Evolutionary conservation across 257 asterid genomes (phyloP), one percentile per base, ranked within the genome.

Genomic region (Voacanga thouarsii): DNA sequence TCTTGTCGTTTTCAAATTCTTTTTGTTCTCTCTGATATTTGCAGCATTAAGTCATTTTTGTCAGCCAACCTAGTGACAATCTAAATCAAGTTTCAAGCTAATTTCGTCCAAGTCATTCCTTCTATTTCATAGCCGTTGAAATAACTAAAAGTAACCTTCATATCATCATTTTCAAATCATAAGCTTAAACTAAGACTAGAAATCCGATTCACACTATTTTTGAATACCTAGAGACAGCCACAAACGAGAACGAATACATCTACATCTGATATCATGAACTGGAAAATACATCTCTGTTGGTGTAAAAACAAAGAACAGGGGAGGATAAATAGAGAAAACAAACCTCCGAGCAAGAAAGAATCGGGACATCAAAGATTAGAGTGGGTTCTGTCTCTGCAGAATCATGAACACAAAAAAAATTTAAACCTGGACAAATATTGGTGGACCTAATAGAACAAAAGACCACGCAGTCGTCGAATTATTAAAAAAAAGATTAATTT

Each of bases 291-390:
- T 47, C 51, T 47, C 14, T 47, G 51, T 47, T 8, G 14, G 37
- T 5, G 21, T 51, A 51, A 51, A 16, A 51, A 14, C 61, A 18
- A 74, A 33, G 49, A 28, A 19, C 75, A 21, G 7, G n/a, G 23
- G 75, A 18, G 33, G 15, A 70, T 19, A 51, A 41, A 39, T 44
- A 77, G 74, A 47, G 82, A 79, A 81, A 33, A 75, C 85, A 77
- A 80, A 94, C 98, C 98, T 94, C 92, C 16, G 91, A 78, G 85
- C 89, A 86, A 75, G 95, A 81, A 86, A 94, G 92, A 69, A 91
- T 78, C 10, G 96, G 94, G 55, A 91, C 85, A 69, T 89, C 89
- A 68, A 80, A 72, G 28, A 80, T 24, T 78, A 81, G 71, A 76
- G 76, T 60, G 33, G 81, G 47, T 69, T 80, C 88, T 69, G 85